These are phyloP conservation scores for Mycosphaerella arachidis DNA, from an alignment of 2,329 filamentous ascomycete genomes.

Conservation along the genomic window DNA sequence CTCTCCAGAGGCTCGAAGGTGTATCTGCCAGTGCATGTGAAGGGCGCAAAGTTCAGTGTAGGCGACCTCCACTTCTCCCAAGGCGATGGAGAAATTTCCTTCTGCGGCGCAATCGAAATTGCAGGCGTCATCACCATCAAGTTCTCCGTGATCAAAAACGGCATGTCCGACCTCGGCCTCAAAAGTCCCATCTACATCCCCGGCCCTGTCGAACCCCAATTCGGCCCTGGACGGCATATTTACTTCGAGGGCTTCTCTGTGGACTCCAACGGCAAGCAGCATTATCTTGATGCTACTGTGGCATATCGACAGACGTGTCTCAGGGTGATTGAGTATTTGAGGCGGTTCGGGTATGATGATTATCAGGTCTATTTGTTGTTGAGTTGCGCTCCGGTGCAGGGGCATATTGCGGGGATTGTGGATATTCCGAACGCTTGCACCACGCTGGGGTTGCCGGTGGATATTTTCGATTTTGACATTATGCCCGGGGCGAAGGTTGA, in stretches of 20 bases:
- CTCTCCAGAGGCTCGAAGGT: conserved; percentile 74
- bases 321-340: conserved; percentile 53
- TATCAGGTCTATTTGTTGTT: conserved; percentile 84
- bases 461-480: conserved; percentile 94
- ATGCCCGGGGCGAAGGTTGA: conserved; percentile 59
- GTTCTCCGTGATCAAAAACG: conserved; percentile 79
- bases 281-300: conserved; percentile 80
- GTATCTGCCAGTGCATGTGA: conserved; percentile 81
- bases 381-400: conserved; percentile 81
- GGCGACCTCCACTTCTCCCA: conserved; percentile 69
- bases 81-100: conserved; percentile 87
- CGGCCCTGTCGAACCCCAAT: conserved; percentile 82
- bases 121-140: conserved; percentile 86
- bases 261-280: conserved; percentile 81
- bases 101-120: conserved; percentile 78
- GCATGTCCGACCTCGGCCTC: conserved; percentile 67
- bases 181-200: conserved; percentile 82
- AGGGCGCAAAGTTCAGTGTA: conserved; percentile 83
- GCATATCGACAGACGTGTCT: conserved; percentile 80
- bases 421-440: conserved; percentile 82
- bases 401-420: conserved; percentile 74
- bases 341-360: conserved; percentile 54
- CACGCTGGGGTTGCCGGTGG: conserved; percentile 80
- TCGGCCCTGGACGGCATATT: conserved; percentile 73
- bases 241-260: conserved; percentile 90